Base-by-base conservation (phyloP, 2,329 filamentous ascomycete genomes). In the Cytospora piceicola region DNA sequence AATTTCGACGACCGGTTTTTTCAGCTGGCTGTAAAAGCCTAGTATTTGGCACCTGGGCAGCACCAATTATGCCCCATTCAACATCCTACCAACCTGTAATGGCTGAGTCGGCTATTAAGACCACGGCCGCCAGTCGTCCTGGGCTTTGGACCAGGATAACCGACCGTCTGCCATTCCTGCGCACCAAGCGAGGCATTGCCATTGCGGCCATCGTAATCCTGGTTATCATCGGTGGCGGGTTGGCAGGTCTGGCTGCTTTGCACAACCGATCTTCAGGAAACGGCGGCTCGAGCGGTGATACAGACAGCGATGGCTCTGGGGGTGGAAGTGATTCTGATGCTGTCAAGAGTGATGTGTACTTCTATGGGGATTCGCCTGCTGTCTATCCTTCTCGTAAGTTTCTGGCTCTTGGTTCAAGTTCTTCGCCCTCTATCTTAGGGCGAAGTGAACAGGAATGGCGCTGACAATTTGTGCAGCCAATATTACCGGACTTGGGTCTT, bases 401-500 rank as follows among this genome's bases (percentile, higher is more conserved):
- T 12, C 4, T 15, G 9, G 30, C 11, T 22, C 17, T 20, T 12
- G 2, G 7, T 49, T 22, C 46, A 22, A 2, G 14, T 22, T 22
- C 17, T n/a, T 2, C 27, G 17, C 6, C 22, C 7, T 17, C 15
- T 15, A 8, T 1, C 27, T 46, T 22, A 32, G 32, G 22, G n/a
- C 22, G 15, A 32, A n/a, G 27, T 3, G n/a, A 3, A 30, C 1
- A 12, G 15, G 9, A 15, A 46, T 7, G 49, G 55, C 67, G 59
- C 69, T 64, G 30, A 61, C 55, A 64, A 32, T 36, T 58, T 17
- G 24, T 22, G 11, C 29, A 84, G 82, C 82, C n/a, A 72, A 78
- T 36, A 78, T 88, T 80, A 82, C 76, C 69, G 90, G 89, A 20
- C 77, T 82, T 6, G 90, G 88, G 12, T 79, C 85, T 51, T 95